These are phyloP conservation scores for Domatiomyces globalis DNA, from an alignment of 2,329 filamentous ascomycete species.

Conservation along the genomic window DNA sequence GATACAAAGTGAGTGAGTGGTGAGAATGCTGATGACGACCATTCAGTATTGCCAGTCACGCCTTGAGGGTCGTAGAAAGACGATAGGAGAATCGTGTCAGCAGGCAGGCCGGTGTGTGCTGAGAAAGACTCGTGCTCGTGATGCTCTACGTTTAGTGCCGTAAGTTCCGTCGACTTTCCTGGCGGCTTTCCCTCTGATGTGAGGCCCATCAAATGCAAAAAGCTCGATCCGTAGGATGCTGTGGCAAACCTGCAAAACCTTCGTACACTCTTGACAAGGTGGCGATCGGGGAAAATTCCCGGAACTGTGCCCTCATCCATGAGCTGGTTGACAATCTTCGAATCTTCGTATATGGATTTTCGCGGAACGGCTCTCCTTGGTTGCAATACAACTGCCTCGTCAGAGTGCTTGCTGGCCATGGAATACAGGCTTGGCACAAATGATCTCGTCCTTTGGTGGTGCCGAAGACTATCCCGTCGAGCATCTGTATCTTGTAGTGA, in stretches of 20 bases:
- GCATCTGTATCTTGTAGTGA: slow-evolving; percentile 21
- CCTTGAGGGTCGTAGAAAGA: slow-evolving; percentile 58
- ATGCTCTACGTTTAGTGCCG: slow-evolving; percentile 21
- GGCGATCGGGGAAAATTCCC: slow-evolving; percentile 32
- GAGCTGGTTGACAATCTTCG: slow-evolving; percentile 29
- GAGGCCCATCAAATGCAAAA: slow-evolving; percentile 34
- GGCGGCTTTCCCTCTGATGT: slow-evolving; percentile 11
- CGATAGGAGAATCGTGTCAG: slow-evolving; percentile 43
- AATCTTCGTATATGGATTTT: slow-evolving; percentile 33
- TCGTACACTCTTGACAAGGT: slow-evolving; percentile 33
- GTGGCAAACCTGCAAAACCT: slow-evolving; percentile 35
- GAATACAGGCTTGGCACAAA: slow-evolving; percentile 34
- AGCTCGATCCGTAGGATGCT: slow-evolving; percentile 34
- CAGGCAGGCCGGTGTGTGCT: slow-evolving; percentile 30
- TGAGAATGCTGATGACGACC: slow-evolving; percentile 41
- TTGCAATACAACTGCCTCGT: slow-evolving; percentile 29
- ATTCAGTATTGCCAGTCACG: slow-evolving; percentile 41
- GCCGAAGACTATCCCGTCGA: slow-evolving; percentile 9
- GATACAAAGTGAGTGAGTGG: slow-evolving; percentile 61
- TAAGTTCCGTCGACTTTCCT: slow-evolving; percentile 22
- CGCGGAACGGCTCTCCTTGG: slow-evolving; percentile 24
- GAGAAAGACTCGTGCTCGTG: slow-evolving; percentile 34
- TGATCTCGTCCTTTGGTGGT: slow-evolving; percentile 26
- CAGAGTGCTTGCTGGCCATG: slow-evolving; percentile 30
- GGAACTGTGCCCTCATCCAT: slow-evolving; percentile 31